Base-by-base conservation (phyloP, 805 yeast species). In the Blastobotrys robertii region DNA sequence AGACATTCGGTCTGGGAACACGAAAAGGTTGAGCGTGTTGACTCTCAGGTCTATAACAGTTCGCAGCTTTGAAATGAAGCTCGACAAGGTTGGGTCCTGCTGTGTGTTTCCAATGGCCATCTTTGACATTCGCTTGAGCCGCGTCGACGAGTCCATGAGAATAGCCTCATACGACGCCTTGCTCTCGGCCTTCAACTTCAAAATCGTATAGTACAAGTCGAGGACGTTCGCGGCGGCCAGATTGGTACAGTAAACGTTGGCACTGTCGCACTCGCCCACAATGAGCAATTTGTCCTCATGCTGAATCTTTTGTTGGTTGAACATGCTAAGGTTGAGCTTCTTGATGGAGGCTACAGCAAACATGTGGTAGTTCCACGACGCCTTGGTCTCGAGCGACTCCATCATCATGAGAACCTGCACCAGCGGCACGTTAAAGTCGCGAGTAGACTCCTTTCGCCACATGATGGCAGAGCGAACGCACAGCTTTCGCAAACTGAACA, bases 301-400 rank as follows among this genome's bases (percentile, higher is more conserved):
- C 19, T 38, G 56, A 22, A 67, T 67, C 13, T 60, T 50, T 1
- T 53, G 46, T 53, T 81, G 84, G 57, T 90, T 92, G 58, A 72
- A 79, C 13, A 86, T 65, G 19, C 76, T 76, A 11, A 81, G 60
- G 9, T 70, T 63, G 19, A 77, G 63, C 1, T 65, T 63, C 5
- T 66, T 60, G 14, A 81, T 58, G 11, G 70, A 68, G 2, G 78
- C 74, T 37, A 90, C 73, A 30, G 84, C 72, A 58, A 92, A 87
- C 12, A 84, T 76, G 56, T 90, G 96, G 58, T 78, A 86, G 57
- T 92, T 97, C 53, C 90, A 77, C 0, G 87, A 78, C 3, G 79
- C 64, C 53, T 81, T 82, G 2, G 74, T 53, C 22, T 78, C 76
- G 14, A 84, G 52, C 3, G 68, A 63, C 1, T 67, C 76, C 29